Base-by-base conservation (phyloP, 2,329 filamentous ascomycete species). In the Thielaviopsis ethacetica region DNA sequence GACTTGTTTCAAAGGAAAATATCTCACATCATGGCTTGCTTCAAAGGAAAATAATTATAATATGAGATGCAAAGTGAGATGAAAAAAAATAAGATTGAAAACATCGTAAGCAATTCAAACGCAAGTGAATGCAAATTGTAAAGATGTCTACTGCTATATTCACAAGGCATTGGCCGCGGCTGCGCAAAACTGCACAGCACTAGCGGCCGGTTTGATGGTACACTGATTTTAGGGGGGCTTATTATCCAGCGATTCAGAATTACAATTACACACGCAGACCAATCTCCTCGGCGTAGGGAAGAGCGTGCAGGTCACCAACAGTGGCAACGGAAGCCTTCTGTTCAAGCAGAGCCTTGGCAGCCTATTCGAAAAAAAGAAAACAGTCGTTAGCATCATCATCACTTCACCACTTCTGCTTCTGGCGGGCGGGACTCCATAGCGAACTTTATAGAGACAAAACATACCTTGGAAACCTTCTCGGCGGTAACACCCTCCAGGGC, bases 251-350 rank as follows among this genome's bases (percentile, higher is more conserved):
- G 50, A 61, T 59, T 57, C 60, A 61, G 47, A 59, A 56, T 59
- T 61, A 65, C 61, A 64, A 82, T 81, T 94, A 98, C 81, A 95
- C 89, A 72, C 85, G 88, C 70, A 98, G 81, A 67, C 91, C 94
- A 71, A 98, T 79, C 70, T 98, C 93, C 75, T 91, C 88, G 65
- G 90, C 93, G 70, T 85, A 98, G 60, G 93, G 93, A 70, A 98
- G 83, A 67, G 85, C 80, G 73, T 88, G 86, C 67, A 98, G 80
- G 71, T 98, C 93, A 72, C 93, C 93, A 63, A 97, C 90, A 61
- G 88, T 80, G 63, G 89, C 86, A 63, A 96, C 87, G 58, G 88
- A 85, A 56, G 91, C 91, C 80, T 91, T 97, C 73, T 83, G 83
- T 65, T 91, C 86, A 64, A 97, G 77, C 66, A 96, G 80, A 69